These are phyloP conservation scores for Abrus precatorius DNA, from an alignment of 306 rosid species.

Conservation along the genomic window DNA sequence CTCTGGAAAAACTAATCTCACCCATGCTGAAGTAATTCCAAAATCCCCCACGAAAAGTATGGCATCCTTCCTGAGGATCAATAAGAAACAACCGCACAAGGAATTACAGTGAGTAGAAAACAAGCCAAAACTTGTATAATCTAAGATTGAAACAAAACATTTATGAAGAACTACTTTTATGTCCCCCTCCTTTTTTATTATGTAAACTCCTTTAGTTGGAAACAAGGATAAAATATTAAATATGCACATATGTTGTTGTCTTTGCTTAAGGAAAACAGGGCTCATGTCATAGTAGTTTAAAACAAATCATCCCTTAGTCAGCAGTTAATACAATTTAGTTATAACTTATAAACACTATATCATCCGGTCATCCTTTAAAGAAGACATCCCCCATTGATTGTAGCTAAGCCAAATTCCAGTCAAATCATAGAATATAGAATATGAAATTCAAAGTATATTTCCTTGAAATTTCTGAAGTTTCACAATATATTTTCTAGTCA, in stretches of 20 bases:
- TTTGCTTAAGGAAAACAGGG: conserved; percentile 27
- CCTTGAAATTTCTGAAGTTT: conserved; percentile 29
- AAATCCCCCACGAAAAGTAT: conserved; percentile 98
- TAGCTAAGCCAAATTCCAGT: not conserved
- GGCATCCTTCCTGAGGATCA: conserved; percentile 81
- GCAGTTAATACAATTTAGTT: conserved; percentile 4
- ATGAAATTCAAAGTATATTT: conserved; percentile 4
- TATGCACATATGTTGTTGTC: conserved; percentile 1
- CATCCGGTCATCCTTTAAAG: conserved; percentile 19
- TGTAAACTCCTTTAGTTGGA: conserved; percentile 27
- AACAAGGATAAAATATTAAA: conserved; percentile 29
- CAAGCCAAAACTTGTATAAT: conserved; percentile 40
- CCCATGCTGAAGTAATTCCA: conserved; percentile 99
- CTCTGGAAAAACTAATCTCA: conserved; percentile 51
- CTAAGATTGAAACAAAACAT: conserved; percentile 30
- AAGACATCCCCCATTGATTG: conserved; percentile 14
- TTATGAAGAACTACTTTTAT: conserved; percentile 9
- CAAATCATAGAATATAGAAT: conserved; percentile 41
- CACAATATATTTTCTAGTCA: conserved; percentile 29
- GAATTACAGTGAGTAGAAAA: conserved; percentile 40
- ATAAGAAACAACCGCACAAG: conserved; percentile 42
- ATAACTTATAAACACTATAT: conserved; percentile 38
- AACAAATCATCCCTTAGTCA: not conserved
- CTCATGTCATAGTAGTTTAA: conserved; percentile 14
- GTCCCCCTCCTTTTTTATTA: not conserved